A percentile compares a stretch with the other conserved stretches of the same genome.
Evolutionary conservation across 306 rosid species (phyloP).

Genomic region (Dryas alaskensis): DNA sequence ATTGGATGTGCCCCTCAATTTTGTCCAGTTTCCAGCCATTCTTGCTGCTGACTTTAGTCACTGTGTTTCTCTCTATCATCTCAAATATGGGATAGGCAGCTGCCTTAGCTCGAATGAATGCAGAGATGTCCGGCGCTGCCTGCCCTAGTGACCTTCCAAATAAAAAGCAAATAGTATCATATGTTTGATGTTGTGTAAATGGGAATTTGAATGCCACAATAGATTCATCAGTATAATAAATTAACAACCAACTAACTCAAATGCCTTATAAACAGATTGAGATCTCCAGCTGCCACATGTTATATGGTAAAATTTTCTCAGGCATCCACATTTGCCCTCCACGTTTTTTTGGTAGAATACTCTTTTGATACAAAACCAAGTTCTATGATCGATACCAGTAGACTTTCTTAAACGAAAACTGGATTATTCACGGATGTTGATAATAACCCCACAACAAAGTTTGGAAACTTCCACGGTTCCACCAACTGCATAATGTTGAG

Average conservation of each 20-base stretch:
- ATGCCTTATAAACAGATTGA: not conserved
- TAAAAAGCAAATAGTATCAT: conserved; percentile 14
- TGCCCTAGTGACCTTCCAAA: conserved; percentile 82
- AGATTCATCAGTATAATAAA: not conserved
- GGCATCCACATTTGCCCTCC: not conserved
- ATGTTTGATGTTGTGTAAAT: not conserved
- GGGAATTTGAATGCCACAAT: not conserved
- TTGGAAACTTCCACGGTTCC: not conserved
- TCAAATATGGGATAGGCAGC: conserved; percentile 93
- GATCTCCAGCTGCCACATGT: not conserved
- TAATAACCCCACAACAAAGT: too few species aligned
- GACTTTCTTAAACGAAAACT: too few species aligned
- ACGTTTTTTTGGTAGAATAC: not conserved
- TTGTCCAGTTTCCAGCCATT: conserved; percentile 52
- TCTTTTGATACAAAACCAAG: not conserved
- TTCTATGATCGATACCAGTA: not conserved
- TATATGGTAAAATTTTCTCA: not conserved
- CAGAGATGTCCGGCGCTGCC: conserved; percentile 87
- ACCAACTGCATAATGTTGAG: not conserved
- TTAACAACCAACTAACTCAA: not conserved
- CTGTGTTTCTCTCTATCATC: conserved; percentile 88
- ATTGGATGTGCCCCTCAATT: conserved; percentile 77
- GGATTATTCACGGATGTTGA: too few species aligned
- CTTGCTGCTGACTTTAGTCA: conserved; percentile 52
- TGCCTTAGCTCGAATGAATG: conserved; percentile 81